Conservation (phyloP, 1,284 basidiomycete species). For the Blastosporella zonata region DNA sequence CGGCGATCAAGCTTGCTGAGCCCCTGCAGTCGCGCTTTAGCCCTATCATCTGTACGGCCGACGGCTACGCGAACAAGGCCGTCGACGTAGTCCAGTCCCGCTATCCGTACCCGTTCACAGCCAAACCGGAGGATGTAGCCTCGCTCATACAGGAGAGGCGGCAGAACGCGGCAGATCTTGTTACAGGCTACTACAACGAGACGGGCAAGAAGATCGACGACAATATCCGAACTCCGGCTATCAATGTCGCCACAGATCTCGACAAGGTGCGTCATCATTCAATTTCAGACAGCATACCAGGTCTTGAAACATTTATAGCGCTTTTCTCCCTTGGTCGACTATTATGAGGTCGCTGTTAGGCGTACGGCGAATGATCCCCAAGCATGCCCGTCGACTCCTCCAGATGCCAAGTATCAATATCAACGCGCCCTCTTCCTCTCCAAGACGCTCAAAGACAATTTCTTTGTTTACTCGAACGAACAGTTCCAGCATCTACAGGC, state of each 20-base stretch:
- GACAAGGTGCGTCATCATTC: constrained; percentile 55
- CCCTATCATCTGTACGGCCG: constrained; percentile 60
- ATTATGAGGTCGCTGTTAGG: constrained; percentile 58
- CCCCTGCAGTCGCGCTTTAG: constrained; percentile 63
- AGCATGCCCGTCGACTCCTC: constrained; percentile 38
- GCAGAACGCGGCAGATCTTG: constrained; percentile 47
- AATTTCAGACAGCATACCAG: constrained; percentile 6
- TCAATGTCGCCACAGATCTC: constrained; percentile 61
- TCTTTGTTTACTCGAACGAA: constrained; percentile 64
- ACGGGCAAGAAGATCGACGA: constrained; percentile 49
- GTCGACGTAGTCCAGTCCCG: constrained; percentile 69
- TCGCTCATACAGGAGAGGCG: constrained; percentile 55
- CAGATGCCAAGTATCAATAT: constrained; percentile 65
- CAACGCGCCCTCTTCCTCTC: constrained; percentile 69
- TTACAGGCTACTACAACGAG: constrained; percentile 41
- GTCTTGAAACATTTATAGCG: constrained; percentile 37
- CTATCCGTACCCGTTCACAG: constrained; percentile 73
- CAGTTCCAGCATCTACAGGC: constrained; percentile 68
- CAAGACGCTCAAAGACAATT: constrained; percentile 55
- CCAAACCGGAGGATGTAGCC: constrained; percentile 65
- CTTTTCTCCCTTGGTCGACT: constrained; percentile 71
- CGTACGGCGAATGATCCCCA: constrained; percentile 48
- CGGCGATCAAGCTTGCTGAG: constrained; percentile 59
- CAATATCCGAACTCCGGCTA: constrained; percentile 59
- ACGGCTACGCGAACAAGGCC: constrained; percentile 67